These are phyloP conservation scores for Nakazawaea wyomingensis DNA, from an alignment of 805 yeast genomes.

Conservation along the genomic window DNA sequence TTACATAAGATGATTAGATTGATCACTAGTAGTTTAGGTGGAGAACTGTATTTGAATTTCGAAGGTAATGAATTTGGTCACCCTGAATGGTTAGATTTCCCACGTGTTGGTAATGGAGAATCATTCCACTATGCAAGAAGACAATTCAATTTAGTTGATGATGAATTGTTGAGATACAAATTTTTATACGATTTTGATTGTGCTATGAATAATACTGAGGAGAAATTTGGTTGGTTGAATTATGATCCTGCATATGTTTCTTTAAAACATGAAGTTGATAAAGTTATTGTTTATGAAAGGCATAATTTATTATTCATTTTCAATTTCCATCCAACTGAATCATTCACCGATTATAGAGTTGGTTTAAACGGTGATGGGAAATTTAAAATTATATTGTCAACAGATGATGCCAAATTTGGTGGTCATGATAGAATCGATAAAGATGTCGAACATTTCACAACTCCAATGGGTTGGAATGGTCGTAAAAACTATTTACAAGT, in stretches of 20 bases:
- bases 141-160: slow-evolving; percentile 84
- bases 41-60: slow-evolving; percentile 92
- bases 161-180: slow-evolving; percentile 73
- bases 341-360: slow-evolving; percentile 80
- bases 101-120: slow-evolving; percentile 81
- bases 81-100: slow-evolving; percentile 98
- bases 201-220: slow-evolving; percentile 77
- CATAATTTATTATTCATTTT: slow-evolving; percentile 79
- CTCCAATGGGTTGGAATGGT: slow-evolving; percentile 74
- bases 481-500: slow-evolving; percentile 74
- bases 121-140: slow-evolving; percentile 93
- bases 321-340: slow-evolving; percentile 84
- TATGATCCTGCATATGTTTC: slow-evolving; percentile 77
- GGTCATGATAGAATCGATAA: slow-evolving; percentile 76
- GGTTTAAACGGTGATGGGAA: slow-evolving; percentile 83
- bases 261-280: slow-evolving; percentile 83
- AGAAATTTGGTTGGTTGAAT: slow-evolving; percentile 64
- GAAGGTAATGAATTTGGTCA: slow-evolving; percentile 99
- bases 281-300: slow-evolving; percentile 84
- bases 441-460: slow-evolving; percentile 55
- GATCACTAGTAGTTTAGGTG: slow-evolving; percentile 86
- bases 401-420: slow-evolving; percentile 69
- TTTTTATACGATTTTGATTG: slow-evolving; percentile 77
- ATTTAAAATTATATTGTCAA: slow-evolving; percentile 68
- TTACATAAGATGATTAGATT: slow-evolving; percentile 88